Conservation (phyloP, 352 stramenopile species). For the Globisporangium lucens region DNA sequence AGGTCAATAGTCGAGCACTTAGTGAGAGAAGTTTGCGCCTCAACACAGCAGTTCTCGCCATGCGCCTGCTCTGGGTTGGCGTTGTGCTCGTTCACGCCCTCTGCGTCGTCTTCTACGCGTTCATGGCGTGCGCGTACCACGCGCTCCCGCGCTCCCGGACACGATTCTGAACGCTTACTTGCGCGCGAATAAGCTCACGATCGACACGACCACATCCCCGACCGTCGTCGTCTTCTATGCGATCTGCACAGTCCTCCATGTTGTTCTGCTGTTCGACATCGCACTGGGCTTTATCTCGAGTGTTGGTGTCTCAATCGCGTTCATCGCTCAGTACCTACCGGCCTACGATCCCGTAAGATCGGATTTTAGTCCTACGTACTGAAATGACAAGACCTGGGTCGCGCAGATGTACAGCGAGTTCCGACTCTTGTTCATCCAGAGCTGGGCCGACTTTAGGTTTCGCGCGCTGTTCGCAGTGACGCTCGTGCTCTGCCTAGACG, state of each 20-base stretch:
- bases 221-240: conserved; percentile 16
- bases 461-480: conserved; percentile 17
- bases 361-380: conserved; percentile 3
- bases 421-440: neutral
- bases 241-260: conserved; percentile 13
- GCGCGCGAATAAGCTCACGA: conserved; percentile 13
- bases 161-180: neutral
- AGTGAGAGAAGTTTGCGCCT: too few relatives aligned
- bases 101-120: neutral
- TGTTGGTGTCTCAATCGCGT: conserved; percentile 23
- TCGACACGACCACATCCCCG: conserved; percentile 21
- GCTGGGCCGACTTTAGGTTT: neutral
- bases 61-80: neutral
- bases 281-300: conserved; percentile 38
- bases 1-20: too few relatives aligned
- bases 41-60: neutral
- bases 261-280: conserved; percentile 14
- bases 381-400: neutral
- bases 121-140: conserved; percentile 7
- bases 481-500: conserved; percentile 11
- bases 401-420: neutral
- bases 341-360: conserved; percentile 17
- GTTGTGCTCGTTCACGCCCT: neutral
- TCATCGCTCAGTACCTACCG: conserved; percentile 22
- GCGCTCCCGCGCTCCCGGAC: neutral